Base-by-base conservation (phyloP, 345 rosid species). In the Salix koriyanagi region DNA sequence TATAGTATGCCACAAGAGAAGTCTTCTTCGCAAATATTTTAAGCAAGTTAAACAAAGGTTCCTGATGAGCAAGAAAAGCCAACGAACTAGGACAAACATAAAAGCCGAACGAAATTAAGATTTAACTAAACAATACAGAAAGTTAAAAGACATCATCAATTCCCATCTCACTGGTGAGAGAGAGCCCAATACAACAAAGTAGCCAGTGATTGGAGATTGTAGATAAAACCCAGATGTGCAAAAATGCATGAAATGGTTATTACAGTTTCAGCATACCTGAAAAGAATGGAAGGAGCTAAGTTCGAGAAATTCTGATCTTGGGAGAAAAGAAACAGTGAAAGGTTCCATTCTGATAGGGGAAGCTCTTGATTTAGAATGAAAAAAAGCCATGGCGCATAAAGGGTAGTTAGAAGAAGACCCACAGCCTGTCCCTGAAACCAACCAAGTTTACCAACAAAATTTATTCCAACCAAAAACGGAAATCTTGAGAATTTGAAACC, bases 201-300 rank as follows among this genome's bases (percentile, higher is more conserved):
- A 13, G 15, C 13, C 12, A 64, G 62, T 64, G 26, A 77, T 3
- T 15, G 65, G 2, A 16, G 3, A 21, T 26, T 15, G 18, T n/a
- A 46, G 23, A 15, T 50, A 6, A 21, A 81, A 61, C 42, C 30
- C 7, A 46, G 23, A 39, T 62, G 28, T n/a, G 26, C 44, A 32
- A 65, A 25, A 30, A 54, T 25, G 39, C 41, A 41, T 42, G 60
- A 71, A 39, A 23, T 11, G 25, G 25, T 11, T 7, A 26, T 42
- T 21, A 52, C 64, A 79, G 52, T 65, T 60, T 48, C 54, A 21
- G 52, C 41, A 16, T 84, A 90, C 94, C 97, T 81, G 74, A 61
- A 88, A 85, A 76, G 86, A 90, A 84, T 77, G 19, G 54, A 86
- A 83, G 54, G 80, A 90, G 60, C 85, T 77, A 2, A 81, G 70